Evolutionary conservation across 73 alveolate genomes (phyloP).

Genomic region (Stentor coeruleus): DNA sequence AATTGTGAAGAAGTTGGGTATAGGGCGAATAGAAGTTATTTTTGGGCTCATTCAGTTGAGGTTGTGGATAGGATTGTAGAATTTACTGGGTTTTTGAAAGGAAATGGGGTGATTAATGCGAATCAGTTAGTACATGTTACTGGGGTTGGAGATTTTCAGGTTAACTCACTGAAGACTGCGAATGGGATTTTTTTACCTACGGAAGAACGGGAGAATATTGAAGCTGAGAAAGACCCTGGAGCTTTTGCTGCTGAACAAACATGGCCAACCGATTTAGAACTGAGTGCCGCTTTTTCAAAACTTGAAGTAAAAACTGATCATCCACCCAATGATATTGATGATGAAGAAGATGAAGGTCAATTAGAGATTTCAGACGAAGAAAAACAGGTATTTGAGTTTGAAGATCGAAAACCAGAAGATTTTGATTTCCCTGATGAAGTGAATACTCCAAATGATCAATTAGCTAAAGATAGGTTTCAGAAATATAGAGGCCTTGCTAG

Average conservation of each 20-base stretch:
- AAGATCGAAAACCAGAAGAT: constrained; percentile 66
- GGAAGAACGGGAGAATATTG: constrained; percentile 33
- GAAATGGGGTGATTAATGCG: constrained; percentile 59
- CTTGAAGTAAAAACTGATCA: constrained; percentile 36
- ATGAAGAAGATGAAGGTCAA: constrained; percentile 71
- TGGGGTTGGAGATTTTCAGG: constrained; percentile 87
- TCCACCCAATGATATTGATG: constrained; percentile 35
- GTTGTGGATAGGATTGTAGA: constrained; percentile 54
- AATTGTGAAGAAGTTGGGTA: constrained; percentile 66
- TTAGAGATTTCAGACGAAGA: constrained; percentile 73
- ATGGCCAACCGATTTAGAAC: constrained; percentile 34
- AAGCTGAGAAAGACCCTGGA: constrained; percentile 33
- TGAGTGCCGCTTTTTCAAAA: constrained; percentile 26
- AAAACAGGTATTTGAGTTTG: constrained; percentile 68
- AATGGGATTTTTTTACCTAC: background rate
- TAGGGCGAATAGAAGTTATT: constrained; percentile 80
- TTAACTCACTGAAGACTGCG: constrained; percentile 60
- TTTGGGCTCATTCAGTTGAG: constrained; percentile 71
- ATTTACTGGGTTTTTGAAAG: constrained; percentile 82
- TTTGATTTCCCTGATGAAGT: constrained; percentile 95
- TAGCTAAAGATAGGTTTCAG: constrained; percentile 73
- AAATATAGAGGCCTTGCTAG: constrained; percentile 95
- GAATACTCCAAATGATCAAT: constrained; percentile 82
- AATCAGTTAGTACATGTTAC: constrained; percentile 92
- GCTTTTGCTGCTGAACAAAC: constrained; percentile 35